phyloP scores from a whole-genome alignment of 345 rosid species.

The Kernera saxatilis region DNA sequence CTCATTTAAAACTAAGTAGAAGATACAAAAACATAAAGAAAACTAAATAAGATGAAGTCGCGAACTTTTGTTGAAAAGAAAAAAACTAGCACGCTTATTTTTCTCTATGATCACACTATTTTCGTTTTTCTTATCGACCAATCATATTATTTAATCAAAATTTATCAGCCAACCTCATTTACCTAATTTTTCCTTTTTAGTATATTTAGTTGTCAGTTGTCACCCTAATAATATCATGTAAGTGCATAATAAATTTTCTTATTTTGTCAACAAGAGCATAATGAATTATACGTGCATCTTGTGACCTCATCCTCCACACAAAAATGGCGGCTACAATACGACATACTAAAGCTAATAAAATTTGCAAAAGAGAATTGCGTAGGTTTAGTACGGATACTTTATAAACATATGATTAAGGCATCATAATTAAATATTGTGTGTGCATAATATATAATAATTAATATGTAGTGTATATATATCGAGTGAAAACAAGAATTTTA shows the following conservation, averaged over 20 bases:
- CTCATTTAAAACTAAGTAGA: too few species aligned
- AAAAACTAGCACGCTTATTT: too few species aligned
- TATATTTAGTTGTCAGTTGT: neutral
- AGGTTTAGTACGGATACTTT: conserved; percentile 22
- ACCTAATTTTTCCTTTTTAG: conserved; percentile 4
- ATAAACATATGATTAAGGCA: neutral
- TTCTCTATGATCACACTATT: too few species aligned
- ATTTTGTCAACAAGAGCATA: neutral
- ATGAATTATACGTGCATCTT: conserved; percentile 13
- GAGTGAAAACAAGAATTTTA: neutral
- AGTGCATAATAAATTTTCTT: neutral
- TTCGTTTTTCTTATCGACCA: neutral
- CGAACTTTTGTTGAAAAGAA: too few species aligned
- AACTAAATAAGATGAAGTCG: too few species aligned
- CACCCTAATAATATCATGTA: neutral
- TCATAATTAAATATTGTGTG: neutral
- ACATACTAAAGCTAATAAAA: conserved; percentile 4
- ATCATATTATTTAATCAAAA: neutral
- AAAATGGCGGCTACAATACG: conserved; percentile 33
- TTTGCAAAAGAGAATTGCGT: neutral
- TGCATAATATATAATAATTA: neutral
- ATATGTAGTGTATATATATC: neutral
- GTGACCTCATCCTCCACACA: conserved; percentile 33
- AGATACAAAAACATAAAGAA: too few species aligned
- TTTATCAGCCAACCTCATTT: conserved; percentile 5